Evolutionary conservation across 495 filamentous ascomycete genomes (phyloP).

Genomic region (Penicillium chermesinum): DNA sequence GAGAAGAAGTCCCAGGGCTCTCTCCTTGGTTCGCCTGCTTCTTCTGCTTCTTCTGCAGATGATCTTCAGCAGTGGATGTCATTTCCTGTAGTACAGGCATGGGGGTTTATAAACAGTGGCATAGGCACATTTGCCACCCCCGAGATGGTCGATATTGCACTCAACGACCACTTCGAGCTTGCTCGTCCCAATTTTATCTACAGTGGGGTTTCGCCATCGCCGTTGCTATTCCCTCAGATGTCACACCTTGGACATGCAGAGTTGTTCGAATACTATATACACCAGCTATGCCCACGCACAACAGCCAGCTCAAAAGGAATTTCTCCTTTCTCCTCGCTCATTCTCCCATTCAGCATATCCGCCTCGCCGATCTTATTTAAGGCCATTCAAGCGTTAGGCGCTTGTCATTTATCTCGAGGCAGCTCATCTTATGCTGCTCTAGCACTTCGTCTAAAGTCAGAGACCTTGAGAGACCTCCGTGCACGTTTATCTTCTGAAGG

Average conservation of each 20-base stretch:
- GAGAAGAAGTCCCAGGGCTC: slow-evolving; percentile 8
- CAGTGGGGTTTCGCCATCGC: slow-evolving; percentile 7
- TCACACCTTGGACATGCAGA: slow-evolving; percentile 23
- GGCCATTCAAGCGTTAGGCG: slow-evolving; percentile 37
- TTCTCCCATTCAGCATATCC: slow-evolving; percentile 35
- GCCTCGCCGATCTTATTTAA: slow-evolving; percentile 35
- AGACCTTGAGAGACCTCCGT: slow-evolving; percentile 36
- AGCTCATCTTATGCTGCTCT: slow-evolving; percentile 26
- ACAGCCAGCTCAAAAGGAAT: slow-evolving; percentile 30
- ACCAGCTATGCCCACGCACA: slow-evolving; percentile 40
- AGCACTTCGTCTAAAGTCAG: slow-evolving; percentile 35
- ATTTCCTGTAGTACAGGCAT: slow-evolving; percentile 24
- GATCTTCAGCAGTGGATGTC: slow-evolving; percentile 29
- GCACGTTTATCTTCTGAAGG: slow-evolving; percentile 26
- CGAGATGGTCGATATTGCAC: slow-evolving; percentile 23
- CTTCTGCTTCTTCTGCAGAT: slow-evolving; percentile 11
- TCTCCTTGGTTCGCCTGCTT: slow-evolving; percentile 6
- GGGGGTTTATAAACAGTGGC: slow-evolving; percentile 39
- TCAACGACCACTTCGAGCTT: slow-evolving; percentile 25
- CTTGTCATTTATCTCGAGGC: slow-evolving; percentile 33
- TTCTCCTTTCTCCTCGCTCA: slow-evolving; percentile 40
- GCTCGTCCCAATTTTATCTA: slow-evolving; percentile 4
- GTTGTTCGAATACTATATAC: slow-evolving; percentile 42
- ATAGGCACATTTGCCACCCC: slow-evolving; percentile 29
- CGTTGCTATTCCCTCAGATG: slow-evolving; percentile 29